A percentile compares a stretch with the other conserved stretches of the same genome.
These are phyloP conservation scores for Xylaria sp. DNA, from an alignment of 2,329 filamentous ascomycete species.

Conservation along the genomic window DNA sequence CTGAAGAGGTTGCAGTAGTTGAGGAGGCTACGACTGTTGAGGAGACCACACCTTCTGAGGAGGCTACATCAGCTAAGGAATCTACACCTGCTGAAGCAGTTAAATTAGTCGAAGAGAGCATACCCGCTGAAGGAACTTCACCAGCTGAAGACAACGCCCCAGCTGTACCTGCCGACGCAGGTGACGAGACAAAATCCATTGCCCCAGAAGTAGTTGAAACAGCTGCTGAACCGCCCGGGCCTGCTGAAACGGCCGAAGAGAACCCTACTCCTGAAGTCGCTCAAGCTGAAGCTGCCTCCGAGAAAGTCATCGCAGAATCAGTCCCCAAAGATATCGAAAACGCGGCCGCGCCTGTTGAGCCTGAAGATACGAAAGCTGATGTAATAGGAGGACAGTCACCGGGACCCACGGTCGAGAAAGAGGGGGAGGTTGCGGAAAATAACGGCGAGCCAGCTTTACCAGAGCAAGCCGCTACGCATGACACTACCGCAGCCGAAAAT, in stretches of 20 bases:
- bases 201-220: neutral
- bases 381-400: slow-evolving; percentile 1
- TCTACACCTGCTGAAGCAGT: neutral
- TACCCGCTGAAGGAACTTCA: neutral
- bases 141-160: neutral
- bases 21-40: slow-evolving; percentile 3
- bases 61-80: slow-evolving; percentile 5
- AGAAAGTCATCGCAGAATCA: neutral
- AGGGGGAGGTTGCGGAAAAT: neutral
- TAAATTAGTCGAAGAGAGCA: neutral
- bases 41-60: neutral
- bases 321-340: neutral
- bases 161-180: neutral
- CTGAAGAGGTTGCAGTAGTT: slow-evolving; percentile 5
- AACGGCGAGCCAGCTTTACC: neutral
- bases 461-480: neutral
- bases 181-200: neutral
- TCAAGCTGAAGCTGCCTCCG: neutral
- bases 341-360: neutral
- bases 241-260: slow-evolving; percentile 1
- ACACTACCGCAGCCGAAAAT: neutral
- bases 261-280: neutral
- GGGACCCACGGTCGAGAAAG: slow-evolving; percentile 1
- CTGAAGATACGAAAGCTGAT: slow-evolving; percentile 5
- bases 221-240: neutral